Evolutionary conservation across 345 rosid species (phyloP).

Genomic region (Reutealis trisperma): DNA sequence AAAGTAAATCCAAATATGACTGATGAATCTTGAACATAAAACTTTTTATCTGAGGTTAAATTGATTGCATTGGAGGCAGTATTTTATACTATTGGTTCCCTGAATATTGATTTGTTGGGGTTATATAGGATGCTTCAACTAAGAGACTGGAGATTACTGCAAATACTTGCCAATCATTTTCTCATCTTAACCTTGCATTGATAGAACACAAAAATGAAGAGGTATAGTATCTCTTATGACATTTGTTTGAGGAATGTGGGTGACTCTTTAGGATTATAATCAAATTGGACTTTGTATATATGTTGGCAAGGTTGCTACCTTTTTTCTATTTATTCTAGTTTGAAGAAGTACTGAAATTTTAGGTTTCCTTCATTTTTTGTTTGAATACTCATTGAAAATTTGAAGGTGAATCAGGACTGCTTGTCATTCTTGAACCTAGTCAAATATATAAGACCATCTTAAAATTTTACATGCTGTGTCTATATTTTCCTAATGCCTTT

Average conservation of each 20-base stretch:
- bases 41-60: slow-evolving; percentile 1
- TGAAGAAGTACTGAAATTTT: not conserved
- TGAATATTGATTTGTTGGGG: slow-evolving; percentile 25
- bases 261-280: not conserved
- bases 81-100: slow-evolving; percentile 10
- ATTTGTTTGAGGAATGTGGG: slow-evolving; percentile 3
- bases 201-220: slow-evolving; percentile 45
- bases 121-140: slow-evolving; percentile 47
- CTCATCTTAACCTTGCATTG: slow-evolving; percentile 49
- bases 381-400: not conserved
- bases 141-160: slow-evolving; percentile 45
- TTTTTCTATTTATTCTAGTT: not conserved
- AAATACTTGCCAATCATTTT: slow-evolving; percentile 43
- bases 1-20: not conserved
- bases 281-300: not conserved
- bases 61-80: not conserved
- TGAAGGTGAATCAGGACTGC: not conserved
- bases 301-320: not conserved
- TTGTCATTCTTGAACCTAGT: not conserved
- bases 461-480: not conserved
- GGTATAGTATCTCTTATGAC: slow-evolving; percentile 37
- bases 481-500: not conserved
- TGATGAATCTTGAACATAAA: not conserved
- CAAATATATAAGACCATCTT: not conserved
- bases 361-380: not conserved